Evolutionary conservation across 805 yeast species (phyloP), one percentile per base, ranked within the genome.

Genomic region (Ogataea paraovalis): DNA sequence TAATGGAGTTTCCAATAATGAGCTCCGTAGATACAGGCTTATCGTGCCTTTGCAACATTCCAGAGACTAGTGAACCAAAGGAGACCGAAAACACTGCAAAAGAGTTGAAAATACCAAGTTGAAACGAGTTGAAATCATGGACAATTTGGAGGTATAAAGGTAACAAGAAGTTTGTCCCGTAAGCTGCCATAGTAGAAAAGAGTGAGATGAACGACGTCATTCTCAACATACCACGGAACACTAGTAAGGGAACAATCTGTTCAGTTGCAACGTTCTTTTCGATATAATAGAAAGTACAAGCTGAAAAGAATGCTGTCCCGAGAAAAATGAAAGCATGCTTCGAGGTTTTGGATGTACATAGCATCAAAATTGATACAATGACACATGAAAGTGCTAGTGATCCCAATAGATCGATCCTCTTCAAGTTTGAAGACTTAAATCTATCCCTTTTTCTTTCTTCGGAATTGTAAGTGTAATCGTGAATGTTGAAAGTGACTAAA

Each of bases 121-220:
- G 63, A 10, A 69, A 57, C 5, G 73, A 70, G 4, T 59, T 52
- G n/a, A 70, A 56, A 37, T 64, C 68, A 44, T 72, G 75, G 5
- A 73, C 66, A n/a, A 70, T 56, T 51, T 74, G 78, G n/a, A 72
- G 57, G 49, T 72, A 74, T 8, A 73, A 45, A 2, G 78, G 78
- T 4, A 68, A 54, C 3, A 67, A 49, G 52, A 70, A 74, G 22
- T 67, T 61, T 16, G 58, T 55, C 42, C 68, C 64, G 49, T 69
- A 72, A 5, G 67, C 48, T 3, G 72, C 59, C 58, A 70, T 59
- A 0, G 74, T 55, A 19, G 71, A 72, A 46, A 71, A 65, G 46
- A 69, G 62, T 4, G 70, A 65, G 19, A 64, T 58, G 25, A 71
- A 54, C 0, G 73, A 72, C 1, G 73, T 61, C 1, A 67, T 45